These are phyloP conservation scores for Chlamydomonas schloesseri DNA, from an alignment of 139 green algal genomes.

Conservation along the genomic window DNA sequence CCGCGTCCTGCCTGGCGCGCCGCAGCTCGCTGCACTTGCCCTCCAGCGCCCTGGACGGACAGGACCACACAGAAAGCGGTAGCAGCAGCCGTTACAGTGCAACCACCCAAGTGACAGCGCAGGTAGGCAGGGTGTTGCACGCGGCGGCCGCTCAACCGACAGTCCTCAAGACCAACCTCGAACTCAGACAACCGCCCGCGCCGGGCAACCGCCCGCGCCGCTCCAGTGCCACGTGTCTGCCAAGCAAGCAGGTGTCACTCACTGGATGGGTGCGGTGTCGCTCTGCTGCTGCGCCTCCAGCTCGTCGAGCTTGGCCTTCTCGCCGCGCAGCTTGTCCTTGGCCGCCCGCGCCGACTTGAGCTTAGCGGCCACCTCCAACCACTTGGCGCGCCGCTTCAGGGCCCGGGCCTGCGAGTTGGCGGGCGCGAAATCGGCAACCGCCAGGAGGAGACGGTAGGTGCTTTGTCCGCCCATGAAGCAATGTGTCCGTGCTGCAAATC, in stretches of 20 bases:
- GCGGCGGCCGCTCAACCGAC: no score
- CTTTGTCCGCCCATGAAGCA: no score
- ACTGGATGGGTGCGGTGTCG: slow-evolving; percentile 27
- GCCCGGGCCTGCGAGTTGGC: not conserved
- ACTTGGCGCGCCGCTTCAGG: not conserved
- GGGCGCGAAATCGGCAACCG: not conserved
- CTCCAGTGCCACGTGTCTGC: no score
- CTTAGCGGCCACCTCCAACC: slow-evolving; percentile 19
- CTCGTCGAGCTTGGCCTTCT: not conserved
- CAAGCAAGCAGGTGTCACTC: no score
- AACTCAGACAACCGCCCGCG: no score
- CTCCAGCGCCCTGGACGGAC: not conserved
- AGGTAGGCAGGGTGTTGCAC: no score
- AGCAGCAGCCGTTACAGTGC: no score
- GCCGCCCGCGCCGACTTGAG: not conserved
- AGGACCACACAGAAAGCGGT: no score
- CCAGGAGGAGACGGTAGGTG: not conserved
- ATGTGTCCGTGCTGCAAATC: no score
- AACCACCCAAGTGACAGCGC: no score
- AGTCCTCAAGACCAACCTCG: no score
- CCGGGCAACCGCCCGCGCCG: no score
- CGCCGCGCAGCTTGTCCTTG: not conserved
- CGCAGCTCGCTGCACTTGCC: not conserved
- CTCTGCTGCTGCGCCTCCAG: slow-evolving; percentile 25
- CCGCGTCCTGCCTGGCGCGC: not conserved